A percentile compares a stretch with the other conserved stretches of the same genome.
These are phyloP conservation scores for Cantharellus cinnabarinus DNA, from an alignment of 768 basidiomycete species.

Conservation along the genomic window DNA sequence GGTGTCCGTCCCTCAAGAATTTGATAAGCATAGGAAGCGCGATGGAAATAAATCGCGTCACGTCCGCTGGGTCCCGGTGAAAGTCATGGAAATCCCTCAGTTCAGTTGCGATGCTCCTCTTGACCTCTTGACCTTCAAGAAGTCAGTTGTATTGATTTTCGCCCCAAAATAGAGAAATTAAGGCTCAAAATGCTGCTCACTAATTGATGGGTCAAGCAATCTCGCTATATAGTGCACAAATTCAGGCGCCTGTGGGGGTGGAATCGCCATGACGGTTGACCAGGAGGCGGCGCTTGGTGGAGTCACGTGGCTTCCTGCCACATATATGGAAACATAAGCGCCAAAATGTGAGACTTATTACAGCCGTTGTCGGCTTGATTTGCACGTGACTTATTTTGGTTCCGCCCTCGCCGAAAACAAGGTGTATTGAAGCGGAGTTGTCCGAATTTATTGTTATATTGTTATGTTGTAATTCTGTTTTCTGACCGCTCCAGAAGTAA, in stretches of 20 bases:
- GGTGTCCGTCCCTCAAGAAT: slow-evolving; percentile 46
- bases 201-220: slow-evolving; percentile 1
- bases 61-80: slow-evolving; percentile 46
- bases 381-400: too few species aligned
- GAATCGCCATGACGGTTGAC: neutral
- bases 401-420: too few species aligned
- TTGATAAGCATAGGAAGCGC: slow-evolving; percentile 58
- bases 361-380: too few species aligned
- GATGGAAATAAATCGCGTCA: slow-evolving; percentile 43
- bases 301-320: too few species aligned
- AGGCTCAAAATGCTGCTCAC: neutral
- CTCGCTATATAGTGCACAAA: slow-evolving; percentile 2
- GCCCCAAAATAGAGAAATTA: neutral
- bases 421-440: too few species aligned
- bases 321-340: too few species aligned
- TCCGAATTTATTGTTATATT: too few species aligned
- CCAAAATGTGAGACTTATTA: too few species aligned
- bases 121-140: slow-evolving; percentile 21
- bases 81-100: slow-evolving; percentile 68
- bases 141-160: neutral
- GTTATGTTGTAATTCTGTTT: too few species aligned
- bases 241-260: neutral
- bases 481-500: too few species aligned
- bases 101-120: slow-evolving; percentile 50
- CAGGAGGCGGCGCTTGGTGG: too few species aligned